Evolutionary conservation across 2,329 filamentous ascomycete species (phyloP).

Genomic region (Pseudocercospora pini-densiflorae): DNA sequence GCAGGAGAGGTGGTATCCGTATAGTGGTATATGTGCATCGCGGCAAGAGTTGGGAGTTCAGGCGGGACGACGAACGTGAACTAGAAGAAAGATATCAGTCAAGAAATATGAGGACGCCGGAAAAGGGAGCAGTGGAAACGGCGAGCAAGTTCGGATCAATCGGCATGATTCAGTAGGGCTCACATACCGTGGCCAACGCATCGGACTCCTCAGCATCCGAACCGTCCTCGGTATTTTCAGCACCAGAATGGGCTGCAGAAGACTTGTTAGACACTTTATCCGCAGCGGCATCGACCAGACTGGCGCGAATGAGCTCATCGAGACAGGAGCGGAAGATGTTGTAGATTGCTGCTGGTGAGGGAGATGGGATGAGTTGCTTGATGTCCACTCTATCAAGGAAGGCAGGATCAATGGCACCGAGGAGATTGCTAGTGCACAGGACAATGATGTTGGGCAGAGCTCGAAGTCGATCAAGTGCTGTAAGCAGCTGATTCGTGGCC

Average conservation of each 20-base stretch:
- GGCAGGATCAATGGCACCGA: conserved; percentile 42
- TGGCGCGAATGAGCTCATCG: conserved; percentile 49
- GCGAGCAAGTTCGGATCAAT: neutral
- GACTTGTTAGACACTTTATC: neutral
- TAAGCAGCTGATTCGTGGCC: conserved; percentile 56
- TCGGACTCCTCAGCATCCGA: neutral
- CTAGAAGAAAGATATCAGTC: no score
- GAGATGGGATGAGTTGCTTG: conserved; percentile 49
- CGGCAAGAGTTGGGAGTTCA: conserved; percentile 36
- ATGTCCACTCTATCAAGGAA: conserved; percentile 46
- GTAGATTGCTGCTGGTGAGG: conserved; percentile 49
- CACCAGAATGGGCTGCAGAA: neutral
- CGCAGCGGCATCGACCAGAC: conserved; percentile 40
- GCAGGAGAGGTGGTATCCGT: conserved; percentile 33
- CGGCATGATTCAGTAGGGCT: neutral
- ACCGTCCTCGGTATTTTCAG: neutral
- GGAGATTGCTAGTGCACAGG: conserved; percentile 57
- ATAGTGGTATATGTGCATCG: conserved; percentile 34
- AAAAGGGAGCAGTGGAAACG: neutral
- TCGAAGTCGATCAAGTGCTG: conserved; percentile 52
- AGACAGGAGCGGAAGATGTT: conserved; percentile 55
- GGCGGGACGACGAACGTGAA: conserved; percentile 21
- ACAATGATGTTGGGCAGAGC: conserved; percentile 51
- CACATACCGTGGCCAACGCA: neutral
- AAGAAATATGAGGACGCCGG: no score